Evolutionary conservation across 495 filamentous ascomycete species (phyloP).

Genomic region (Talaromyces wortmannii): DNA sequence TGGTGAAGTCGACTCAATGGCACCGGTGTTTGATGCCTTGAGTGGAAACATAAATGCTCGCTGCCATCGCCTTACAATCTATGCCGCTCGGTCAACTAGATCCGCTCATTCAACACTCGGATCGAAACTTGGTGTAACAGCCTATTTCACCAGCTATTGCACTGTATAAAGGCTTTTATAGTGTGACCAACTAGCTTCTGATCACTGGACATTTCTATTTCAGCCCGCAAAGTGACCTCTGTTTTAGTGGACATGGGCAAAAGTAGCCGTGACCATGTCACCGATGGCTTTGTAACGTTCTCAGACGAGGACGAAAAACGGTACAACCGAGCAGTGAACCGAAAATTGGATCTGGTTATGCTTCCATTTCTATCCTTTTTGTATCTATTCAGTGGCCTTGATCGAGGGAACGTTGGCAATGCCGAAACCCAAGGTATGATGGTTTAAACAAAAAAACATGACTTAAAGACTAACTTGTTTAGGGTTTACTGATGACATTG

Average conservation of each 20-base stretch:
- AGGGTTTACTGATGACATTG: slow-evolving; percentile 40
- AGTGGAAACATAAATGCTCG: neutral
- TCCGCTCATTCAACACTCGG: too few species aligned
- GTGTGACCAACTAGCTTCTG: too few species aligned
- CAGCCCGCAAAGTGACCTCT: neutral
- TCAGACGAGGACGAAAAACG: slow-evolving; percentile 5
- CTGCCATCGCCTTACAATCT: neutral
- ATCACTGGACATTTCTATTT: neutral
- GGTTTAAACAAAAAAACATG: neutral
- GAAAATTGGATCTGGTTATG: slow-evolving; percentile 37
- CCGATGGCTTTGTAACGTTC: slow-evolving; percentile 1
- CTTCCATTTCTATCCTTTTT: slow-evolving; percentile 45
- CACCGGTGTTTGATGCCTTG: neutral
- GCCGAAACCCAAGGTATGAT: slow-evolving; percentile 27
- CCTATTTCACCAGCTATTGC: too few species aligned
- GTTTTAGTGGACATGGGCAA: neutral
- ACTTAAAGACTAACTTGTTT: slow-evolving; percentile 4
- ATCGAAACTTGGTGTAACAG: too few species aligned
- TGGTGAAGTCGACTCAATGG: too few species aligned
- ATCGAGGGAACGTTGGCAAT: slow-evolving; percentile 47
- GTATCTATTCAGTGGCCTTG: slow-evolving; percentile 46
- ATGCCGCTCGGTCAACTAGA: too few species aligned
- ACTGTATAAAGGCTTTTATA: too few species aligned
- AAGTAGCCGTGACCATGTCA: neutral
- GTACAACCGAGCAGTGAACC: slow-evolving; percentile 3